Evolutionary conservation across 2,329 filamentous ascomycete species (phyloP).

Genomic region (Botrytis porri): DNA sequence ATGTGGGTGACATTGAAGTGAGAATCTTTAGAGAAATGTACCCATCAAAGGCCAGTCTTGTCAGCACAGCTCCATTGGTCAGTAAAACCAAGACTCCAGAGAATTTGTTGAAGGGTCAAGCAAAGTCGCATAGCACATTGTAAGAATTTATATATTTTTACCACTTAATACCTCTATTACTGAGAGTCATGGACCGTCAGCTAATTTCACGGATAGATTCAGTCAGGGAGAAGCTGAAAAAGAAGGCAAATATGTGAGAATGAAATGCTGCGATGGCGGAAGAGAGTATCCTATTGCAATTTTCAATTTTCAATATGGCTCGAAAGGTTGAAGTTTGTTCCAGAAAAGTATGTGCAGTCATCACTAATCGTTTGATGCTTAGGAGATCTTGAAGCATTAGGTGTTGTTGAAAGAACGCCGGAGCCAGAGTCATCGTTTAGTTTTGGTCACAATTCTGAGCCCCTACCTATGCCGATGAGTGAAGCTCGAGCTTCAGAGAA

Average conservation of each 20-base stretch:
- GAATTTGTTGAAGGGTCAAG: not conserved
- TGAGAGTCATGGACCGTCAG: not conserved
- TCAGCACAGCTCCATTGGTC: not conserved
- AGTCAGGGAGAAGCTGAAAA: not conserved
- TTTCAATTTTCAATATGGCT: slow-evolving; percentile 6
- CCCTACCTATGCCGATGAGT: not conserved
- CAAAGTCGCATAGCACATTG: slow-evolving; percentile 9
- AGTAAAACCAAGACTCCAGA: not conserved
- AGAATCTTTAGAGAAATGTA: not conserved
- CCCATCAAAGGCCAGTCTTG: not conserved
- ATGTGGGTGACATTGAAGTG: not conserved
- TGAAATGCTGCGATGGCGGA: not conserved
- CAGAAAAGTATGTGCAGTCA: not conserved
- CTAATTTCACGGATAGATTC: not conserved
- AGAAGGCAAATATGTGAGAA: not conserved
- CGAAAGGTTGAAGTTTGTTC: not conserved
- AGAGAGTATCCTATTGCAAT: slow-evolving; percentile 4
- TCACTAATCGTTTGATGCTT: too few relatives aligned
- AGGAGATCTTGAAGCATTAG: slow-evolving; percentile 4
- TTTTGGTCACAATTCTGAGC: not conserved
- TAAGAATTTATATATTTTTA: not conserved
- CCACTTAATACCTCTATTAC: not conserved
- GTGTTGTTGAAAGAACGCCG: not conserved
- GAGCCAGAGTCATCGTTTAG: not conserved
- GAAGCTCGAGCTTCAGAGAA: not conserved